Percentiles rank a stretch among this genome's conserved stretches.
Evolutionary conservation across 2,329 filamentous ascomycete genomes (phyloP).

Genomic region (Sporothrix brasiliensis): DNA sequence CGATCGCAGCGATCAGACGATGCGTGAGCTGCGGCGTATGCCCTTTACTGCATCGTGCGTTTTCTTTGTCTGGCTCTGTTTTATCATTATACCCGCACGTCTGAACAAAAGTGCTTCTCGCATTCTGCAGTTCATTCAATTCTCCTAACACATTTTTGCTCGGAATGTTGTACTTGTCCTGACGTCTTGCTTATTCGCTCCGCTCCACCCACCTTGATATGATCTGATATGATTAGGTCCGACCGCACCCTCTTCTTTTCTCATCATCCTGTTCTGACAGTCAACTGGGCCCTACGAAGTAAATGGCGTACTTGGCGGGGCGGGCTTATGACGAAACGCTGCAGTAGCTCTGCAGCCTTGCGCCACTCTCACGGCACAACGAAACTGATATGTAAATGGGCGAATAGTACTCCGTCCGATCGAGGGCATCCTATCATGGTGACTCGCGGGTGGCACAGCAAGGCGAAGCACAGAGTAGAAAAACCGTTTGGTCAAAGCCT

Average conservation of each 20-base stretch:
- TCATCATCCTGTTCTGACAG: neutral
- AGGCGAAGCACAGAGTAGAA: neutral
- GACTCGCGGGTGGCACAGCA: neutral
- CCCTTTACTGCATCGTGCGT: neutral
- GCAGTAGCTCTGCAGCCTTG: constrained; percentile 24
- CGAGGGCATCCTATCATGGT: neutral
- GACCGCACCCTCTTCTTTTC: neutral
- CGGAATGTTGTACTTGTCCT: neutral
- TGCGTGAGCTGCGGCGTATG: neutral
- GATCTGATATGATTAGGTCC: neutral
- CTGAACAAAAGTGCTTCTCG: neutral
- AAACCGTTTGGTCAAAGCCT: neutral
- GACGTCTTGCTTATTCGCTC: neutral
- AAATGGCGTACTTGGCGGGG: constrained; percentile 5
- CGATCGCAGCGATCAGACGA: constrained; percentile 18
- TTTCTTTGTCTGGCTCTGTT: constrained; percentile 17
- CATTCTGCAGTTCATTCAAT: neutral
- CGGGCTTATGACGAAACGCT: constrained; percentile 19
- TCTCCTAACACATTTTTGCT: neutral
- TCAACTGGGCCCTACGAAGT: too few relatives aligned
- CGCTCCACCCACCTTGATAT: neutral
- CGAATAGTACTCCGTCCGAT: too few relatives aligned
- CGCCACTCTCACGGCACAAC: constrained; percentile 19
- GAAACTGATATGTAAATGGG: neutral
- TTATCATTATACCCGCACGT: constrained; percentile 17